Evolutionary conservation across 108 stramenopile genomes (phyloP), one percentile per base, ranked within the genome.

Genomic region (Seminavis robusta): DNA sequence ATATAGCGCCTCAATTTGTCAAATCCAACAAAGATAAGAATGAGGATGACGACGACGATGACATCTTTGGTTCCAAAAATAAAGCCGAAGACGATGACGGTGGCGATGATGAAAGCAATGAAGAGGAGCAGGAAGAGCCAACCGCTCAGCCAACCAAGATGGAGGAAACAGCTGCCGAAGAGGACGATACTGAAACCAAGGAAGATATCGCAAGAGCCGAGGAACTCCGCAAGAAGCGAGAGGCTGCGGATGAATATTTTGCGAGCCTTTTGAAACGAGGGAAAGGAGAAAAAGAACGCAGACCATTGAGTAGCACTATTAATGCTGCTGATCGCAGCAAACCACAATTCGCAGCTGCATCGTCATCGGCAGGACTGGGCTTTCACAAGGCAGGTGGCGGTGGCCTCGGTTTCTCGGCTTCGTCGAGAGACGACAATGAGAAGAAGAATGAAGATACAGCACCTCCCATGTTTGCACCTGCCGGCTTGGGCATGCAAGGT

Each of bases 361-460:
- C 42, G 15, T 16, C 42, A 6, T 6, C n/a, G 9, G 15, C n/a
- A n/a, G 42, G 42, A 4, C 42, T 43, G 6, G 42, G 42, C 17
- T 43, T 43, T 43, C 42, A 43, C n/a, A n/a, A n/a, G n/a, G n/a
- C n/a, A 43, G 21, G 42, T 15, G 17, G 17, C 23, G 42, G 42
- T 43, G 15, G 42, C 23, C 6, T 5, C 10, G 15, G 10, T 43
- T 21, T 16, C 17, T 43, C 42, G 6, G 10, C 6, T 15, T n/a
- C 10, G 6, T 5, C 6, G 4, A 16, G 21, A n/a, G 20, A 16
- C 4, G 10, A 16, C 15, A 5, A 15, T 6, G 42, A 16, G 4
- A 6, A 43, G 21, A 8, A 37, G 13, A 13, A 8, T 37, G 17
- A 21, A 21, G 48, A 49, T 49, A 23, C 48, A 6, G 21, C 20